Evolutionary conservation across 805 yeast genomes (phyloP), one percentile per base, ranked within the genome.

Genomic region (Kazachstania psychrophila): DNA sequence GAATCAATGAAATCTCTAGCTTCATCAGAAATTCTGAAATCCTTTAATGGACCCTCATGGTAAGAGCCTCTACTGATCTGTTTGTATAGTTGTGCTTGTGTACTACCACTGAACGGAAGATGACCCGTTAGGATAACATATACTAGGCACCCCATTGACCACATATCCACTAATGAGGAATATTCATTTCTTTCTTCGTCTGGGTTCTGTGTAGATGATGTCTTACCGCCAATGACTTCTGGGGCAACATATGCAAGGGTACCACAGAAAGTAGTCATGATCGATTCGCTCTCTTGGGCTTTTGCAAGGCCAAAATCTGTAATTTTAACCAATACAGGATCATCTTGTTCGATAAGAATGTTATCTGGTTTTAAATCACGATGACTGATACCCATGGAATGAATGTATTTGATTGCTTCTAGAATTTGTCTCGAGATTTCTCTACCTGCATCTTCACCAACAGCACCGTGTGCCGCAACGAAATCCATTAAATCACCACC

Each of bases 401-500:
- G 99, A 28, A 92, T 94, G 52, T 92, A 88, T 30, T 75, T 70
- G 5, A 92, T 78, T 0, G 95, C 96, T 41, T 76, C 73, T 28
- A 92, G 61, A 2, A 89, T 78, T 59, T 92, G 98, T 45, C 75
- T 73, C 2, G 94, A 72, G 18, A 92, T 84, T 42, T 84, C 95
- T 47, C 82, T 78, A 7, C 88, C 83, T 3, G 94, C 92, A 33
- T 77, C 87, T 58, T 92, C 98, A 11, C 89, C 89, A 14, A 92
- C 82, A 2, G 89, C 75, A 2, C 96, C 96, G 59, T 84, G 81
- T 2, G 87, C 84, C 1, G 94, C 89, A 2, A 89, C 94, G 61
- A 85, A 88, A 63, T 92, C 98, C 98, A 92, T 92, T 36, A 92
- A 65, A 58, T 92, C 99, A 18, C 98, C 99, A 12, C 96, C 96